Evolutionary conservation across 441 rosid genomes (phyloP).

Genomic region (Populus trichocarpa): DNA sequence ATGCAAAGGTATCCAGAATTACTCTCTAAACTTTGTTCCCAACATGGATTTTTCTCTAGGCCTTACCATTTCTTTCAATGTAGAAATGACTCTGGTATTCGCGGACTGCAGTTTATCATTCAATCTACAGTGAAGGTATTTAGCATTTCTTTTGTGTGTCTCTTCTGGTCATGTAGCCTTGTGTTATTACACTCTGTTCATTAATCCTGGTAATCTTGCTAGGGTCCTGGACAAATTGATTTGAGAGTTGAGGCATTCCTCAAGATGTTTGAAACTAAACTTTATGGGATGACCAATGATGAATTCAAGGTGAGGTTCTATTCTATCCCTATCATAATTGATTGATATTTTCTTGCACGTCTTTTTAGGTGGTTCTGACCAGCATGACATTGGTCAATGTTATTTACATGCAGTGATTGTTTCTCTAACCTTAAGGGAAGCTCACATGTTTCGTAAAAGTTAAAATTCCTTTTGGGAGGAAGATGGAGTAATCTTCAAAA

Average conservation of each 20-base stretch:
- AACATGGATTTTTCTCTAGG: neutral
- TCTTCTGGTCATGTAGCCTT: constrained; percentile 7
- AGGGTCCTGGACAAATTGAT: constrained; percentile 84
- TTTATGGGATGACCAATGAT: constrained; percentile 60
- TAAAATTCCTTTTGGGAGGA: too few relatives aligned
- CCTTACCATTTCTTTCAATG: constrained; percentile 13
- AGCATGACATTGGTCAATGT: neutral
- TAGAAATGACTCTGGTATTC: constrained; percentile 64
- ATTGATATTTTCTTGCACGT: neutral
- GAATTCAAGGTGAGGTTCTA: constrained; percentile 70
- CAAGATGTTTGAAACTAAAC: constrained; percentile 58
- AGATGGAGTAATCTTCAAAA: too few relatives aligned
- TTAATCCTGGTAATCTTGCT: constrained; percentile 18
- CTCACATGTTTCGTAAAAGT: too few relatives aligned
- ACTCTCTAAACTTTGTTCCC: neutral
- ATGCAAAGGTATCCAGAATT: constrained; percentile 47
- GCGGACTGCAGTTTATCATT: constrained; percentile 67
- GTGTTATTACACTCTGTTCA: neutral
- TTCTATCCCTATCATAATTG: neutral
- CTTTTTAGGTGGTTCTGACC: neutral
- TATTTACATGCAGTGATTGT: too few relatives aligned
- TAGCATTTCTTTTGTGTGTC: constrained; percentile 7
- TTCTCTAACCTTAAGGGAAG: too few relatives aligned
- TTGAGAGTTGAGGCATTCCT: constrained; percentile 74
- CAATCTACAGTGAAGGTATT: constrained; percentile 85